These are phyloP conservation scores for Rosellinia necatrix DNA, from an alignment of 2,329 filamentous ascomycete species.

Conservation along the genomic window DNA sequence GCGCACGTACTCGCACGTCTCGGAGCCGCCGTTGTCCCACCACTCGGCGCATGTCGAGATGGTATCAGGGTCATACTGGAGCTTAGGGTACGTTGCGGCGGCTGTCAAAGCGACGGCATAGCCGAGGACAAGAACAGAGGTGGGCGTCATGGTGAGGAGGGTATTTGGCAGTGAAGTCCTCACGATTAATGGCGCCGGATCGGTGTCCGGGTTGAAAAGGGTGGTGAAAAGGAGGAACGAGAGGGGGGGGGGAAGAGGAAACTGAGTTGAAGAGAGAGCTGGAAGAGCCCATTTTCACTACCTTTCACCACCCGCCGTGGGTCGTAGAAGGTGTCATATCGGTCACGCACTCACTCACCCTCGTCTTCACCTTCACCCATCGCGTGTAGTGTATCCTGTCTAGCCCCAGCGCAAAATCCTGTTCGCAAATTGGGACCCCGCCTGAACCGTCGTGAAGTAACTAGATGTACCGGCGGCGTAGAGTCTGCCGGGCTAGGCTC, in stretches of 20 bases:
- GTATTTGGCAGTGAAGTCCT: background rate
- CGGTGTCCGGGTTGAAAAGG: background rate
- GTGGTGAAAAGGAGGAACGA: background rate
- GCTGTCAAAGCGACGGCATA: background rate
- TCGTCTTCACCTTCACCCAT: background rate
- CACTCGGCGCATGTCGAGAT: slow-evolving; percentile 4
- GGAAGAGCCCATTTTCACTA: background rate
- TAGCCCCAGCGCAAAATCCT: background rate
- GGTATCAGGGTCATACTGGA: background rate
- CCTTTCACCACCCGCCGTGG: background rate
- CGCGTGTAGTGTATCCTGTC: background rate
- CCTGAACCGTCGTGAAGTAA: background rate
- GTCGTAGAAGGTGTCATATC: background rate
- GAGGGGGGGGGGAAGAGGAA: background rate
- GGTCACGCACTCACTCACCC: background rate
- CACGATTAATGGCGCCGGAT: background rate
- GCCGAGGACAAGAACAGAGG: background rate
- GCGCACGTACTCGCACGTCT: slow-evolving; percentile 3
- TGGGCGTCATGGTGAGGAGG: background rate
- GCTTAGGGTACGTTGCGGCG: background rate
- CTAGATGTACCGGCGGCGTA: background rate
- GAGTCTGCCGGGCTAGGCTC: background rate
- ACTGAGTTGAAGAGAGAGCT: background rate
- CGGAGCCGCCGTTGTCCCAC: background rate
- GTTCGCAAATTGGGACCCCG: background rate